Percentiles rank a stretch among this genome's conserved stretches.
phyloP scores from a whole-genome alignment of 768 basidiomycete species.

The Cystobasidium onofrii region DNA sequence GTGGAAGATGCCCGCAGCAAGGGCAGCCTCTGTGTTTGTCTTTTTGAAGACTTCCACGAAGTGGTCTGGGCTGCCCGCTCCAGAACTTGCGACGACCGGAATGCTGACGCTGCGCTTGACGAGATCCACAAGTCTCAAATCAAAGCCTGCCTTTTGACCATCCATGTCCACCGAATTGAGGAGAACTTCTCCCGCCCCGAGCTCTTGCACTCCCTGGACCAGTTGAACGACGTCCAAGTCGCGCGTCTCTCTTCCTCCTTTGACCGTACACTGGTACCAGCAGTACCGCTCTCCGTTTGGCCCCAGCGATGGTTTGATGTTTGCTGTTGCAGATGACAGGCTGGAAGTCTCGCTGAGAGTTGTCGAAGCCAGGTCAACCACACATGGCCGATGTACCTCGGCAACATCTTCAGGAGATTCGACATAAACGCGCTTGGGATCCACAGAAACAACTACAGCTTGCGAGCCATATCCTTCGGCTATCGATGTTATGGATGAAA shows the following conservation, averaged over 20 bases:
- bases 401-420: conserved; percentile 48
- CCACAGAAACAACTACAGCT: conserved; percentile 94
- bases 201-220: conserved; percentile 74
- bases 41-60: conserved; percentile 77
- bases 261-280: conserved; percentile 99
- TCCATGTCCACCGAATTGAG: conserved; percentile 95
- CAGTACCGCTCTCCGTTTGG: conserved; percentile 60
- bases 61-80: conserved; percentile 72
- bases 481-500: conserved; percentile 86
- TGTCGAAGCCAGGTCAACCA: conserved; percentile 40
- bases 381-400: conserved; percentile 50
- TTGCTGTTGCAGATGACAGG: conserved; percentile 37
- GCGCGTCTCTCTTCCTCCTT: conserved; percentile 76
- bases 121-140: conserved; percentile 68
- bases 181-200: conserved; percentile 91
- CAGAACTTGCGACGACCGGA: conserved; percentile 89
- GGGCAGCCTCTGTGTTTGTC: conserved; percentile 67
- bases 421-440: conserved; percentile 80
- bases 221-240: conserved; percentile 81
- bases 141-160: conserved; percentile 85
- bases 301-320: conserved; percentile 43
- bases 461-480: conserved; percentile 83
- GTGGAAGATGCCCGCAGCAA: conserved; percentile 97
- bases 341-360: conserved; percentile 40
- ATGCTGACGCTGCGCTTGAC: conserved; percentile 70